These are phyloP conservation scores for Rhinocladiella mackenziei DNA, from an alignment of 2,329 filamentous ascomycete genomes.

Conservation along the genomic window DNA sequence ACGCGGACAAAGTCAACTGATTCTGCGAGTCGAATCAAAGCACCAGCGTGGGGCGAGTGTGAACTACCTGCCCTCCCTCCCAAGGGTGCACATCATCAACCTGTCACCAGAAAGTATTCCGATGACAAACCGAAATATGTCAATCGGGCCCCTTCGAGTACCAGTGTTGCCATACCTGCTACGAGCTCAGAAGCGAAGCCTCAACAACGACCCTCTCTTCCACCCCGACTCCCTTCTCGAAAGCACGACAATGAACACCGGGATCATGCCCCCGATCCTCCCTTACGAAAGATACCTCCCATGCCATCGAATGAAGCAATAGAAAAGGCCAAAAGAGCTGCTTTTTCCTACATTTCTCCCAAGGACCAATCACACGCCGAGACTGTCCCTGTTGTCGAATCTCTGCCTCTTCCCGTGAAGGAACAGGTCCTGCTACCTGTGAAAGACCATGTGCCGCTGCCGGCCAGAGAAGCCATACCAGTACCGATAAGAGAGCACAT, in stretches of 20 bases:
- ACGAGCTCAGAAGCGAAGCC: conserved; percentile 20
- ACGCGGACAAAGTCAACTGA: conserved; percentile 31
- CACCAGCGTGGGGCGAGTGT: conserved; percentile 55
- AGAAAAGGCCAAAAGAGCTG: conserved; percentile 41
- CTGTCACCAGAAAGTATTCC: conserved; percentile 30
- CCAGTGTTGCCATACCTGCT: conserved; percentile 20
- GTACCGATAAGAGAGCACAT: conserved; percentile 1
- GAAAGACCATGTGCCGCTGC: conserved; percentile 2
- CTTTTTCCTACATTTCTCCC: conserved; percentile 38
- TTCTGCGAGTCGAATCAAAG: conserved; percentile 43
- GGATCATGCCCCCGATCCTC: conserved; percentile 21
- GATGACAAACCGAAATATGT: conserved; percentile 38
- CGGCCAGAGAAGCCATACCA: background rate
- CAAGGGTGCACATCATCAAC: conserved; percentile 35
- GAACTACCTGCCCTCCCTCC: conserved; percentile 54
- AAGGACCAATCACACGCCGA: conserved; percentile 19
- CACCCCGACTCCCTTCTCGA: conserved; percentile 25
- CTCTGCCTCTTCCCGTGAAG: conserved; percentile 1
- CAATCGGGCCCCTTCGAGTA: conserved; percentile 36
- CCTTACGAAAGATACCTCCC: conserved; percentile 30
- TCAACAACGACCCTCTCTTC: conserved; percentile 22
- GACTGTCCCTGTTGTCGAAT: conserved; percentile 20
- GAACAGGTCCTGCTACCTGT: background rate
- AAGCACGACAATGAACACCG: conserved; percentile 13
- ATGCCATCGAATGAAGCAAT: conserved; percentile 35